Evolutionary conservation across 2,329 filamentous ascomycete genomes (phyloP).

Genomic region (Fusarium sp.): DNA sequence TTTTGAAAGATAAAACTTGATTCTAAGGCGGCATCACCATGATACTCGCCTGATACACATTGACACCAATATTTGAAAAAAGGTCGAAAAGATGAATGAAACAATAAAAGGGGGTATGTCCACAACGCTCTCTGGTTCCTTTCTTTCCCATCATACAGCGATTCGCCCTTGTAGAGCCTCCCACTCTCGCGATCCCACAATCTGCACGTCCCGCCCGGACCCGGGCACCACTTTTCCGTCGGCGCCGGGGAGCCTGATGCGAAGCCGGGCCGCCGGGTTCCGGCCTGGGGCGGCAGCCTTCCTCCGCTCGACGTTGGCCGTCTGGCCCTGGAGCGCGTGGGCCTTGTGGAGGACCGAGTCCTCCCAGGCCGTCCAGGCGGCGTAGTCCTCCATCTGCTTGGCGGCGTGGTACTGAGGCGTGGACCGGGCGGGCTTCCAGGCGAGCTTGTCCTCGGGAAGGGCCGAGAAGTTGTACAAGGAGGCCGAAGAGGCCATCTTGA

Average conservation of each 20-base stretch:
- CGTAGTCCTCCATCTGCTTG: slow-evolving; percentile 70
- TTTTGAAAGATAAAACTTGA: slow-evolving; percentile 24
- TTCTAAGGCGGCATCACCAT: slow-evolving; percentile 25
- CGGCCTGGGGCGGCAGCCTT: slow-evolving; percentile 43
- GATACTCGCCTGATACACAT: slow-evolving; percentile 27
- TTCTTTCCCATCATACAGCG: slow-evolving; percentile 44
- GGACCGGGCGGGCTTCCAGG: slow-evolving; percentile 69
- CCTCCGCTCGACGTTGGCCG: slow-evolving; percentile 33
- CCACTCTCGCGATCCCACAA: slow-evolving; percentile 64
- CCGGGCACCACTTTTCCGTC: slow-evolving; percentile 56
- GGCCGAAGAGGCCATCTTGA: slow-evolving; percentile 65
- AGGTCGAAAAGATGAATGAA: slow-evolving; percentile 23
- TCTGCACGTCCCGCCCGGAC: slow-evolving; percentile 54
- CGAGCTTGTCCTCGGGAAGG: slow-evolving; percentile 66
- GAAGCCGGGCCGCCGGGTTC: slow-evolving; percentile 56
- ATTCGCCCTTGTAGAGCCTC: slow-evolving; percentile 58
- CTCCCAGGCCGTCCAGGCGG: slow-evolving; percentile 66
- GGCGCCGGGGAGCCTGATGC: slow-evolving; percentile 57
- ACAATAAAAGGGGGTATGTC: slow-evolving; percentile 37
- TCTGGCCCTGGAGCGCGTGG: slow-evolving; percentile 47
- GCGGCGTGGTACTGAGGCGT: slow-evolving; percentile 73
- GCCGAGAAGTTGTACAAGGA: slow-evolving; percentile 66
- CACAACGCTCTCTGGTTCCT: slow-evolving; percentile 13
- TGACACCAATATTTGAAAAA: slow-evolving; percentile 23
- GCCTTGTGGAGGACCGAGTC: slow-evolving; percentile 63